phyloP scores from a whole-genome alignment of 1,284 basidiomycete genomes.

The Pascua guehoae region DNA sequence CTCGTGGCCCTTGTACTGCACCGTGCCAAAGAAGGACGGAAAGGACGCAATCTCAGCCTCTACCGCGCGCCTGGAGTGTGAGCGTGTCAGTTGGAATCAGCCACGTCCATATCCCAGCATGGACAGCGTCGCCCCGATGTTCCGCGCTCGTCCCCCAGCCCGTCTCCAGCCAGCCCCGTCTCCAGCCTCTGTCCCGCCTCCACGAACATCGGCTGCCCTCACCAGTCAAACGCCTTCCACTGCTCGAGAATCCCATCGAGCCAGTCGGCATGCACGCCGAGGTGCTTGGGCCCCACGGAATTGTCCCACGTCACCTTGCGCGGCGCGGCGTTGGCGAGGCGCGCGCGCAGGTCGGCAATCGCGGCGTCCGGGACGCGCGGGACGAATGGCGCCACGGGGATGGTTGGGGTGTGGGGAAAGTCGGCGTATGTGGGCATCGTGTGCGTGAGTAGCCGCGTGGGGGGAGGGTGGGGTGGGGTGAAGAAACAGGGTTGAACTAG shows the following conservation, averaged over 20 bases:
- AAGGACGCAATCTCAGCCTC: constrained; percentile 30
- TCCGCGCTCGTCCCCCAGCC: no score
- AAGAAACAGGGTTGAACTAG: no score
- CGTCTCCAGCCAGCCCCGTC: neutral
- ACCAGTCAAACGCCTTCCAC: constrained; percentile 35
- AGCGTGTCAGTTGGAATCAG: no score
- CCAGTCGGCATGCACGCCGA: constrained; percentile 28
- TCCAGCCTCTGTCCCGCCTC: neutral
- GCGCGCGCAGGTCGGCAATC: constrained; percentile 31
- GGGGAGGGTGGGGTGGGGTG: no score
- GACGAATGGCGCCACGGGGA: constrained; percentile 31
- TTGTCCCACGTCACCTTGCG: constrained; percentile 40
- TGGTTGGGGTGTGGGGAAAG: constrained; percentile 25
- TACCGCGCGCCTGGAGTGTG: constrained; percentile 21
- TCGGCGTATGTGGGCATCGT: no score
- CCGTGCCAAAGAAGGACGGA: constrained; percentile 25
- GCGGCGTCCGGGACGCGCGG: constrained; percentile 26
- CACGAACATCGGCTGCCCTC: no score
- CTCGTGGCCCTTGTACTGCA: constrained; percentile 14
- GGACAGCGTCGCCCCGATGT: no score
- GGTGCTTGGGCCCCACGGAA: constrained; percentile 14
- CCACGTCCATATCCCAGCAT: no score
- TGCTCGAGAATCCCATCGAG: constrained; percentile 19
- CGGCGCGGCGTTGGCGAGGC: constrained; percentile 22
- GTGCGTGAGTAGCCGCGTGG: no score